Percentiles rank a stretch among this genome's conserved stretches.
Conservation (phyloP, 148 eudicot genomes). For the Cornus suecica region DNA sequence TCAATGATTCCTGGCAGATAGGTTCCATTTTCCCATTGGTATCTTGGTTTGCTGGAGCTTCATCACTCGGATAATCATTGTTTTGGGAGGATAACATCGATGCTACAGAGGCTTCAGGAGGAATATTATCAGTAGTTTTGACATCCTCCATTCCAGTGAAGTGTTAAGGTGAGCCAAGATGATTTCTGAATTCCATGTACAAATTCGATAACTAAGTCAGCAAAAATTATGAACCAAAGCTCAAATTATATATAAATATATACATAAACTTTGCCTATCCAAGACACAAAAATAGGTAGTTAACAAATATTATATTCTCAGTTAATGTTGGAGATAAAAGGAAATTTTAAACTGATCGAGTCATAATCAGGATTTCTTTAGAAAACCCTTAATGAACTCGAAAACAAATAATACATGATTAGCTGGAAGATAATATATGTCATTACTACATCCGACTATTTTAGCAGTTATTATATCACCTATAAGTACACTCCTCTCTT, state of each 20-base stretch:
- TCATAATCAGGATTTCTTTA: neutral
- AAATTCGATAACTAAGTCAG: neutral
- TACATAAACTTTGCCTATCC: neutral
- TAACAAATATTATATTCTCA: neutral
- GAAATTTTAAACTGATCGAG: neutral
- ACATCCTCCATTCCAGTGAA: slow-evolving; percentile 21
- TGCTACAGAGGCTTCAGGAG: neutral
- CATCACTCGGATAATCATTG: slow-evolving; percentile 3
- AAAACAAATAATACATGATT: neutral
- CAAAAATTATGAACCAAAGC: neutral
- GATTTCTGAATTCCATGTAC: slow-evolving; percentile 11
- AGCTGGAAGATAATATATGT: neutral
- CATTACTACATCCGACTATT: neutral
- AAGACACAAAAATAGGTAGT: neutral
- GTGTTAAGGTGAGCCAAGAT: neutral
- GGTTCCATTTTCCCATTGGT: slow-evolving; percentile 8
- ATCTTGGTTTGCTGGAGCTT: neutral
- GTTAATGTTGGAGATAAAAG: neutral
- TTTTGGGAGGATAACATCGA: neutral
- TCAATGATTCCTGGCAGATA: neutral
- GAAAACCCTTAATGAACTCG: neutral
- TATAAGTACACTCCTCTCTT: neutral
- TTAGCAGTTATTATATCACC: neutral
- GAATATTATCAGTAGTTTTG: neutral
- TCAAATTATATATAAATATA: neutral